Evolutionary conservation across 306 rosid genomes (phyloP), one percentile per base, ranked within the genome.

Genomic region (Malus asiatica): DNA sequence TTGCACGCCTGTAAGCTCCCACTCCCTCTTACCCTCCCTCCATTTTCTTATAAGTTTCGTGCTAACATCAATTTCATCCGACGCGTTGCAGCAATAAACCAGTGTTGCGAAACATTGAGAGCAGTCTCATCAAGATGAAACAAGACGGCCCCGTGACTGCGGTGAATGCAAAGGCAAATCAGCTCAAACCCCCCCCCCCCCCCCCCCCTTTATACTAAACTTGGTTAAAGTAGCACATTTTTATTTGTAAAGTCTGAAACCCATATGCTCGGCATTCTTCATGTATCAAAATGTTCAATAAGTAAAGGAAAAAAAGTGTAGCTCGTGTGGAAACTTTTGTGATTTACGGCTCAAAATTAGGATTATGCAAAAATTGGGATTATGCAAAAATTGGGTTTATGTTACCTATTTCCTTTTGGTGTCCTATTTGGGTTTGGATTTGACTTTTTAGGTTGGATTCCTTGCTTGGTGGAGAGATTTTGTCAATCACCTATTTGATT

Each of bases 81-180:
- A 32, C 14, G 65, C 70, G 9, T 79, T 79, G 85, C 92, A 95
- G 98, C 77, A 90, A 90, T 76, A 89, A 78, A 85, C 97, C 98
- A 2, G 96, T 95, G 55, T 81, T 95, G 66, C 89, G 97, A 82
- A 90, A 92, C 78, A 90, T 92, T 65, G 97, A 95, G 83, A 90
- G 80, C 66, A 83, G 66, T 70, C 93, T 95, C 64, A 74, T 89
- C 74, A 89, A 89, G 82, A 83, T 95, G 96, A 92, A 92, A 91
- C 97, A 89, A 83, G 97, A 89, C 58, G 89, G 87, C 45, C 80
- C 84, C 4, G 45, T 88, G 76, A 70, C 71, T 14, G 66, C 71
- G 32, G 58, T 90, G 85, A 93, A 35, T 29, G 68, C 78, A 64
- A 11, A 30, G 67, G 71, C 65, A 57, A 2, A 25, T 27, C 27